phyloP scores from a whole-genome alignment of 441 rosid species.

The Jatropha podagrica region DNA sequence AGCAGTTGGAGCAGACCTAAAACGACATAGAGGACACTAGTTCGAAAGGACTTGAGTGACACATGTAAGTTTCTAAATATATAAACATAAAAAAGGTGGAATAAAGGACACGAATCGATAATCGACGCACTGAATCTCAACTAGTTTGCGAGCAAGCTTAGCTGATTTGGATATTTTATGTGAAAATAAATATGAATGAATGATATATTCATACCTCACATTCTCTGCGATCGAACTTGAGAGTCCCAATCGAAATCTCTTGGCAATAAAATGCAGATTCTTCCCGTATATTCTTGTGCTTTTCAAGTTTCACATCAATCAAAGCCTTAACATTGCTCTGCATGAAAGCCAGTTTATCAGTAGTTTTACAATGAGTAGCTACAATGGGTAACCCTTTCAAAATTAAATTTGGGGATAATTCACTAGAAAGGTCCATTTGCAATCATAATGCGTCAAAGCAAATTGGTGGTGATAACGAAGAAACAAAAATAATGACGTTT shows the following conservation, averaged over 20 bases:
- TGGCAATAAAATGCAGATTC: conserved; percentile 76
- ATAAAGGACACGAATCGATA: neutral
- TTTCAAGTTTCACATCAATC: conserved; percentile 92
- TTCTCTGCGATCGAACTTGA: conserved; percentile 76
- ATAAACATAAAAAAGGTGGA: neutral
- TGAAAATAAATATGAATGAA: neutral
- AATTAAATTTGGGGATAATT: neutral
- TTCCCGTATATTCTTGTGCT: conserved; percentile 81
- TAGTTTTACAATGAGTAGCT: neutral
- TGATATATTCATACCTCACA: conserved; percentile 56
- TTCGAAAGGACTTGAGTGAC: neutral
- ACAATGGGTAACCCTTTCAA: neutral
- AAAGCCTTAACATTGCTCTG: conserved; percentile 66
- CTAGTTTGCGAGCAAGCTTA: neutral
- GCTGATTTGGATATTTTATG: too few species aligned
- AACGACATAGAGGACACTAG: neutral
- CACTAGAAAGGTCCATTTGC: neutral
- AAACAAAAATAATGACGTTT: neutral
- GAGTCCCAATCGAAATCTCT: conserved; percentile 63
- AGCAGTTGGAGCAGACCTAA: neutral
- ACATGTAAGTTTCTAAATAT: neutral
- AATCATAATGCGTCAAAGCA: neutral
- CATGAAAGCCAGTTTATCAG: conserved; percentile 22
- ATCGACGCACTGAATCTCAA: neutral
- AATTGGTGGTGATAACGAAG: neutral